phyloP scores from a whole-genome alignment of 768 basidiomycete genomes.

The Suillus subalutaceus region DNA sequence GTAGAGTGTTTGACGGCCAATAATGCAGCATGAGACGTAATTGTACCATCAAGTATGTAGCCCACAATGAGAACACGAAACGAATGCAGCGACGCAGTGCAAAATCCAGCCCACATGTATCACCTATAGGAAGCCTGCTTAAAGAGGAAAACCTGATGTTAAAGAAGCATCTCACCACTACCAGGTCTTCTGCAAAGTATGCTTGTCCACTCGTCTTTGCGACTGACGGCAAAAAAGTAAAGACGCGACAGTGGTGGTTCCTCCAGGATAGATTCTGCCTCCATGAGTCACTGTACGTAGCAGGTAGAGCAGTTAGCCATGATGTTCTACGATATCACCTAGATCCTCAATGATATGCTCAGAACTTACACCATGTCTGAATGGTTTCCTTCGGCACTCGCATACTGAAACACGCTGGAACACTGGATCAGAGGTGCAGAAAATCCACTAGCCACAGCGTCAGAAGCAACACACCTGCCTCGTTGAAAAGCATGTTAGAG shows the following conservation, averaged over 20 bases:
- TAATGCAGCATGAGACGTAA: not conserved
- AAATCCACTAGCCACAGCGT: not conserved
- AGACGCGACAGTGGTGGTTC: slow-evolving; percentile 17
- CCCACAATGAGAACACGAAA: slow-evolving; percentile 30
- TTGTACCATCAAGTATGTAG: slow-evolving; percentile 35
- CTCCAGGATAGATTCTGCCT: slow-evolving; percentile 20
- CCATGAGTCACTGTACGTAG: slow-evolving; percentile 26
- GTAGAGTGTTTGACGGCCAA: not conserved
- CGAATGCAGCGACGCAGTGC: slow-evolving; percentile 28
- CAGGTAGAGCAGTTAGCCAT: slow-evolving; percentile 1
- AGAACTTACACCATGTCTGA: slow-evolving; percentile 29
- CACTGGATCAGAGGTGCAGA: not conserved
- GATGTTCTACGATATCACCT: not conserved
- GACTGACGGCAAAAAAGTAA: slow-evolving; percentile 35
- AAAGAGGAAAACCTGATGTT: slow-evolving; percentile 14
- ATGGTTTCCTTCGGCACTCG: slow-evolving; percentile 23
- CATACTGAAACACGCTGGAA: slow-evolving; percentile 32
- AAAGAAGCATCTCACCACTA: slow-evolving; percentile 25
- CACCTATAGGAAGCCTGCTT: slow-evolving; percentile 19
- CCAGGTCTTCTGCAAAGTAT: slow-evolving; percentile 30
- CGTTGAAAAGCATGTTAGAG: not conserved
- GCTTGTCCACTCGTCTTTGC: slow-evolving; percentile 29
- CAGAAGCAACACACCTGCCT: not conserved
- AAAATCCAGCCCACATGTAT: slow-evolving; percentile 34
- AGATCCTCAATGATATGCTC: not conserved